Percentiles rank a stretch among this genome's conserved stretches.
Evolutionary conservation across 805 yeast genomes (phyloP).

Genomic region (Kodamaea neixiangensis): DNA sequence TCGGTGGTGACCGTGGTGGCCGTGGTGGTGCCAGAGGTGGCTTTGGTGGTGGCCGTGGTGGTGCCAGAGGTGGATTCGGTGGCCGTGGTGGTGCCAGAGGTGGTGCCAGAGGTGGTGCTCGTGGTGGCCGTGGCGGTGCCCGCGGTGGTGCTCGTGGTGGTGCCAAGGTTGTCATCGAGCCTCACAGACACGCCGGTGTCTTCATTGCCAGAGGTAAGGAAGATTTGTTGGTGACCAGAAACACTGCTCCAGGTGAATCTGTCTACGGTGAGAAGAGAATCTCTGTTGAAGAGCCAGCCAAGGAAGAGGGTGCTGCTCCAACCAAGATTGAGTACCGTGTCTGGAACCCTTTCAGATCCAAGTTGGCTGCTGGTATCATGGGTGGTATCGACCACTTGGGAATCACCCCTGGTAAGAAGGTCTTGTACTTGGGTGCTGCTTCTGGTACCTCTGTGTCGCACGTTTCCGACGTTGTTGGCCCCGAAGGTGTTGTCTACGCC

Average conservation of each 20-base stretch:
- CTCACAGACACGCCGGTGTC: slow-evolving; percentile 98
- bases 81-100: slow-evolving; percentile 37
- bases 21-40: slow-evolving; percentile 47
- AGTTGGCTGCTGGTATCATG: slow-evolving; percentile 99
- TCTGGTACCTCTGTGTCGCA: slow-evolving; percentile 99
- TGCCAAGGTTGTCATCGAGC: slow-evolving; percentile 96
- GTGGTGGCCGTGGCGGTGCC: slow-evolving; percentile 69
- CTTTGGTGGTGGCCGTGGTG: slow-evolving; percentile 31
- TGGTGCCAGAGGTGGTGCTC: slow-evolving; percentile 48
- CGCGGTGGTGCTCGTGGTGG: slow-evolving; percentile 86
- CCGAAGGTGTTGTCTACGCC: slow-evolving; percentile 98
- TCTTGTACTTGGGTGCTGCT: slow-evolving; percentile 97
- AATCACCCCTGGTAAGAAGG: slow-evolving; percentile 98
- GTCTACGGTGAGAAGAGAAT: slow-evolving; percentile 99
- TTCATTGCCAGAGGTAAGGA: slow-evolving; percentile 99
- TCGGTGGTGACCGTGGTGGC: slow-evolving; percentile 52
- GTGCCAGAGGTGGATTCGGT: slow-evolving; percentile 46
- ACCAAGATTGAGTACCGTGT: slow-evolving; percentile 98
- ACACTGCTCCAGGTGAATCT: slow-evolving; percentile 96
- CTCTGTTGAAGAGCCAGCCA: slow-evolving; percentile 88
- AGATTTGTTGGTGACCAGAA: slow-evolving; percentile 95
- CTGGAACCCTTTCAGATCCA: slow-evolving; percentile 99
- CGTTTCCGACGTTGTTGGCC: slow-evolving; percentile 97
- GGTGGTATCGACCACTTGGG: slow-evolving; percentile 98
- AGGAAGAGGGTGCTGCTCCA: slow-evolving; percentile 82